Evolutionary conservation across 208 protist species (phyloP).

Genomic region (Herpetomonas tarakana): DNA sequence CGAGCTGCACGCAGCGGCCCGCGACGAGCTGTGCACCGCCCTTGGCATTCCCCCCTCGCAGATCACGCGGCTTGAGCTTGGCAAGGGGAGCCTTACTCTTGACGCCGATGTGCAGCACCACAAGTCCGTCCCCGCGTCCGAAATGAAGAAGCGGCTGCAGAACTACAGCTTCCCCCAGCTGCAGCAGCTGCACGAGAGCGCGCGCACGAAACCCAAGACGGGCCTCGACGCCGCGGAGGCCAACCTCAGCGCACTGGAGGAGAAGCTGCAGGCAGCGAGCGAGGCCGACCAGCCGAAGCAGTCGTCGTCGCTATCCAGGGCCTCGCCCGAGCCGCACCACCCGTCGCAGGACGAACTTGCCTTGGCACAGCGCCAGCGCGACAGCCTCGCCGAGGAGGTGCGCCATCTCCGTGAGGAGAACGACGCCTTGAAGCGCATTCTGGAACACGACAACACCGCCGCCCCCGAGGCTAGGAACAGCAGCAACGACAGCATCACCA

Average conservation of each 20-base stretch:
- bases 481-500: too few species aligned
- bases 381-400: background rate
- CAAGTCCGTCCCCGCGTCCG: constrained; percentile 17
- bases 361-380: background rate
- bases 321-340: constrained; percentile 21
- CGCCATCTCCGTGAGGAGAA: constrained; percentile 30
- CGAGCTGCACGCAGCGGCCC: constrained; percentile 34
- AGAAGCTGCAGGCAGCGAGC: constrained; percentile 26
- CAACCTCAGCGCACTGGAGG: constrained; percentile 22
- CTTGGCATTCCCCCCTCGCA: constrained; percentile 39
- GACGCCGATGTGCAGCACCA: constrained; percentile 43
- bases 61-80: constrained; percentile 24
- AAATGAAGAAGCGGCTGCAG: constrained; percentile 38
- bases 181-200: constrained; percentile 25
- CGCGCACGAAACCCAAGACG: constrained; percentile 23
- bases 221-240: constrained; percentile 39
- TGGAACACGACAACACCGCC: constrained; percentile 7
- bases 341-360: constrained; percentile 7
- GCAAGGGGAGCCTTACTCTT: constrained; percentile 22
- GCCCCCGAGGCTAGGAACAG: background rate
- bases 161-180: constrained; percentile 37
- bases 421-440: constrained; percentile 13
- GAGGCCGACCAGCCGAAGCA: constrained; percentile 9
- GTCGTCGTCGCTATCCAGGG: constrained; percentile 6
- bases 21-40: constrained; percentile 39